Conservation (phyloP, 495 filamentous ascomycete genomes). For the Podospora pseudopauciseta region DNA sequence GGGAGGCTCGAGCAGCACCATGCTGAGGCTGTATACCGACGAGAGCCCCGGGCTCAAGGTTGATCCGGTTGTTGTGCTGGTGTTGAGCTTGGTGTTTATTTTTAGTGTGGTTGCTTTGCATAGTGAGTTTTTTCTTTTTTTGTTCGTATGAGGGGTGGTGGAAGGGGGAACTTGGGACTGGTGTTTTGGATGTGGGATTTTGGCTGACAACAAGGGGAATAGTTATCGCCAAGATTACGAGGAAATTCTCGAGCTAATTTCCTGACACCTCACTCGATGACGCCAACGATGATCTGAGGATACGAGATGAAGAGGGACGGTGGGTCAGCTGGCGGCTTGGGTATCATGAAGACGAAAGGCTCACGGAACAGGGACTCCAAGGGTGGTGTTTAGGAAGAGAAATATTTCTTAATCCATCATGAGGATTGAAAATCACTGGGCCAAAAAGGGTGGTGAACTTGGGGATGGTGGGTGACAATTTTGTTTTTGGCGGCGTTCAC, state of each 20-base stretch:
- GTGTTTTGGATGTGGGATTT: too few relatives aligned
- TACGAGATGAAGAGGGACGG: neutral
- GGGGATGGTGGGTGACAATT: neutral
- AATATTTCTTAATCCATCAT: neutral
- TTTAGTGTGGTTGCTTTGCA: constrained; percentile 97
- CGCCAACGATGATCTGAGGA: neutral
- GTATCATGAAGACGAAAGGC: too few relatives aligned
- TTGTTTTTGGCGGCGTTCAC: neutral
- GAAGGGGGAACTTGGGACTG: too few relatives aligned
- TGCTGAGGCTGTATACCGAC: constrained; percentile 99
- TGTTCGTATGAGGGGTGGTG: too few relatives aligned
- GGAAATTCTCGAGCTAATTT: constrained; percentile 73
- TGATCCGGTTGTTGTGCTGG: constrained; percentile 93
- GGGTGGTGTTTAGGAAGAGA: too few relatives aligned
- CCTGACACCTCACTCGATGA: neutral
- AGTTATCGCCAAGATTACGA: constrained; percentile 97
- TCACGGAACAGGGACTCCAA: too few relatives aligned
- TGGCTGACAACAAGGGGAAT: constrained; percentile 1
- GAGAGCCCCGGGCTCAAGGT: constrained; percentile 95
- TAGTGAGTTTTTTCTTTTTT: constrained; percentile 55
- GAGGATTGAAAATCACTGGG: neutral
- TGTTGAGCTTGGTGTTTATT: constrained; percentile 93
- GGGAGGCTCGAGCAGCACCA: constrained; percentile 93
- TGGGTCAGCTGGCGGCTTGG: too few relatives aligned
- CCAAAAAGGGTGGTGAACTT: neutral